Evolutionary conservation across 2,329 filamentous ascomycete species (phyloP).

Genomic region (Ophiostoma angusticollis): DNA sequence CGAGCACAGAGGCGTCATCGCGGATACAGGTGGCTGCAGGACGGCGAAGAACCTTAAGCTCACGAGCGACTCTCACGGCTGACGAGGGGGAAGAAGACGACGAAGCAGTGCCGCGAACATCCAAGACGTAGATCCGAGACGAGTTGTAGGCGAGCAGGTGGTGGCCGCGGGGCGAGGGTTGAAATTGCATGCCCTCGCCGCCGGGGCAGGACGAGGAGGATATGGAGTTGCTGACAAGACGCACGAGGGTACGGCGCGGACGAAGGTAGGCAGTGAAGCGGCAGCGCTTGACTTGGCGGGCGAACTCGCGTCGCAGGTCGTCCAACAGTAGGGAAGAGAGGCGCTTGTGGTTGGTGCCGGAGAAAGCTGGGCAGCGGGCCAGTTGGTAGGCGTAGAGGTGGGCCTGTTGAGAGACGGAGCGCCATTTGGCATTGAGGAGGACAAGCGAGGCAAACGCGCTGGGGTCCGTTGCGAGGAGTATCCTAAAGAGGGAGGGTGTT

Average conservation of each 20-base stretch:
- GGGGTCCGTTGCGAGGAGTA: constrained; percentile 46
- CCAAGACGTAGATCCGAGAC: constrained; percentile 68
- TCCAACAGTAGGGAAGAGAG: constrained; percentile 27
- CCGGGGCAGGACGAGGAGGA: constrained; percentile 74
- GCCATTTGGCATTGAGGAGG: constrained; percentile 53
- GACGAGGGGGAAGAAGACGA: constrained; percentile 19
- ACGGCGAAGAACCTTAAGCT: constrained; percentile 66
- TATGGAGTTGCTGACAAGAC: constrained; percentile 69
- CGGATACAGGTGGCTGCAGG: constrained; percentile 67
- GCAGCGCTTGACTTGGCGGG: constrained; percentile 60
- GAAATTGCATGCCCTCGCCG: constrained; percentile 77
- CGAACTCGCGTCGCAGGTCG: constrained; percentile 51
- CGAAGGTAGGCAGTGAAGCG: constrained; percentile 65
- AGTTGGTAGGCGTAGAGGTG: constrained; percentile 52
- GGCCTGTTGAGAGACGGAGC: constrained; percentile 47
- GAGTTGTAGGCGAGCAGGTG: constrained; percentile 73
- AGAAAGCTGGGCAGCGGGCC: constrained; percentile 45
- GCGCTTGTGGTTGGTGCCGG: constrained; percentile 30
- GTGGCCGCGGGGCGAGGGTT: constrained; percentile 61
- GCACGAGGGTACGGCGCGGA: constrained; percentile 58
- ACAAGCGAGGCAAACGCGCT: constrained; percentile 55
- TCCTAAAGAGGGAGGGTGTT: constrained; percentile 28
- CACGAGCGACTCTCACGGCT: constrained; percentile 53
- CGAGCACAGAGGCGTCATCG: constrained; percentile 63
- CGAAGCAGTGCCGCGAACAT: constrained; percentile 36